A percentile compares a stretch with the other conserved stretches of the same genome.
Conservation (phyloP, 2,329 filamentous ascomycete species). For the Ophiobolus disseminans region DNA sequence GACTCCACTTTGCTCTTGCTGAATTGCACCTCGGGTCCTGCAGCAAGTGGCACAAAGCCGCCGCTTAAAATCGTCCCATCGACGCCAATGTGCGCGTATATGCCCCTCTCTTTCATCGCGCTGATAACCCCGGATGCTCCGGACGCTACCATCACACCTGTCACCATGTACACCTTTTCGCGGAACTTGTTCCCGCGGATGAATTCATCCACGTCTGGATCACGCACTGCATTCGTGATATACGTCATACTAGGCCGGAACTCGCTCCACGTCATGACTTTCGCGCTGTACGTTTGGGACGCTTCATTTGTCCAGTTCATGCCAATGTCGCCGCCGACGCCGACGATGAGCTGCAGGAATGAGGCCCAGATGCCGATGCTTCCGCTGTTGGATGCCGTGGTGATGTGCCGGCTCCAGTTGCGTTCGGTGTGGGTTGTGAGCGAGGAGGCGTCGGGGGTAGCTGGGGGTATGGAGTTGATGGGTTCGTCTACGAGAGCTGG, state of each 20-base stretch:
- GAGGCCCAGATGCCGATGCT: slow-evolving; percentile 16
- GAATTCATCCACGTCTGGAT: slow-evolving; percentile 1
- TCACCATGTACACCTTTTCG: slow-evolving; percentile 13
- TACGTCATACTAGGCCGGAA: slow-evolving; percentile 2
- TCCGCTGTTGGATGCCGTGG: background rate
- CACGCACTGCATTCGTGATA: background rate
- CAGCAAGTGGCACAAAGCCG: slow-evolving; percentile 6
- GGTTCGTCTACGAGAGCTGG: slow-evolving; percentile 14
- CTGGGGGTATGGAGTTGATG: background rate
- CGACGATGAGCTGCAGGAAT: slow-evolving; percentile 12
- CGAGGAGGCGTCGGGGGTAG: background rate
- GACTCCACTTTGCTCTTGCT: slow-evolving; percentile 2
- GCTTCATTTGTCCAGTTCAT: background rate
- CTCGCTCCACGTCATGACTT: slow-evolving; percentile 2
- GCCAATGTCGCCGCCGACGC: slow-evolving; percentile 6
- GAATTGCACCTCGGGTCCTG: slow-evolving; percentile 11
- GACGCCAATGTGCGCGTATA: slow-evolving; percentile 7
- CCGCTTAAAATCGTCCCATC: slow-evolving; percentile 12
- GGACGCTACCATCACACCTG: slow-evolving; percentile 14
- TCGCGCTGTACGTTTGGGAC: slow-evolving; percentile 1
- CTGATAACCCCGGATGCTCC: background rate
- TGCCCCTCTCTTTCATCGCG: slow-evolving; percentile 1
- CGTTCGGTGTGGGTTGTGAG: background rate
- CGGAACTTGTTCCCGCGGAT: slow-evolving; percentile 3
- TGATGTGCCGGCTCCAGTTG: slow-evolving; percentile 2